Evolutionary conservation across 352 stramenopile species (phyloP).

Genomic region (Pythium aristosporum): DNA sequence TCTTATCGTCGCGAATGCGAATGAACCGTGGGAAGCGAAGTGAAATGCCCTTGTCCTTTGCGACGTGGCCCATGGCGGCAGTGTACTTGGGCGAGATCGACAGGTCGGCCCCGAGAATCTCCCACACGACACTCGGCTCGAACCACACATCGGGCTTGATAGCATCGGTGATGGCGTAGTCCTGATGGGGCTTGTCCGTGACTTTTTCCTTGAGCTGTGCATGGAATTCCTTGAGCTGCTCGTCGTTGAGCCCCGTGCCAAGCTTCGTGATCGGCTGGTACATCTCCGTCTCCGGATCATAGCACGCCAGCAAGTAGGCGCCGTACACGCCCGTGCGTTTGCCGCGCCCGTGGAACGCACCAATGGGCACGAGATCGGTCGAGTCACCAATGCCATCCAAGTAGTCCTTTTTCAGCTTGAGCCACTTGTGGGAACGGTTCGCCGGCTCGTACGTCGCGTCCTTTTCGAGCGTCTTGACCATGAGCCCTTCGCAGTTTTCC

Average conservation of each 20-base stretch:
- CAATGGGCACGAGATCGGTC: conserved; percentile 98
- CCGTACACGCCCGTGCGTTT: conserved; percentile 98
- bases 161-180: conserved; percentile 92
- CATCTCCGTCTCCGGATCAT: conserved; percentile 97
- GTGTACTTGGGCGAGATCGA: conserved; percentile 98
- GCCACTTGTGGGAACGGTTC: conserved; percentile 98
- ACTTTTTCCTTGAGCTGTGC: conserved; percentile 82
- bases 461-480: conserved; percentile 99
- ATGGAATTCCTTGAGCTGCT: conserved; percentile 93
- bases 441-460: conserved; percentile 98
- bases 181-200: conserved; percentile 80
- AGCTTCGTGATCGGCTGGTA: conserved; percentile 99
- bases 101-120: conserved; percentile 98
- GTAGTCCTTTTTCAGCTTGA: conserved; percentile 99
- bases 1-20: conserved; percentile 97
- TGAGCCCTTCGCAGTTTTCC: conserved; percentile 96
- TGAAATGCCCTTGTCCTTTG: conserved; percentile 94
- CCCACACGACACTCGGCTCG: conserved; percentile 95
- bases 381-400: conserved; percentile 97
- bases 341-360: conserved; percentile 95
- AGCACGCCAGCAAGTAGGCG: conserved; percentile 98
- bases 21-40: conserved; percentile 99
- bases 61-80: conserved; percentile 91
- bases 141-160: conserved; percentile 96
- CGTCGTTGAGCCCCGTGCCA: conserved; percentile 98